Evolutionary conservation across 495 filamentous ascomycete species (phyloP), one percentile per base, ranked within the genome.

Genomic region (Clavariopsis aquatica): DNA sequence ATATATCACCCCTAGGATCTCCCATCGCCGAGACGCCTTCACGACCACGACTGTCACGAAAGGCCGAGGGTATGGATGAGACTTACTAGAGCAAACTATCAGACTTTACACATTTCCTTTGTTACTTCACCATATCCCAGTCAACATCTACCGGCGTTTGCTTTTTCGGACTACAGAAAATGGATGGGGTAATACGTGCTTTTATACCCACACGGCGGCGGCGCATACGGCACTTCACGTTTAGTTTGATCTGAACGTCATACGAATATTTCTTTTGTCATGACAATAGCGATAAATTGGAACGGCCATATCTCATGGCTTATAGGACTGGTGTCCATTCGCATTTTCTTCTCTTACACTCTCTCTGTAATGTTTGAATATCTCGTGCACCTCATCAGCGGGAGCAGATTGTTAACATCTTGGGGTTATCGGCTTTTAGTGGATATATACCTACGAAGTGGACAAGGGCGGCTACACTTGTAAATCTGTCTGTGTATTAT

Each of bases 201-300:
- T 43, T 43, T 59, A 52, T 64, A 57, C 53, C 49, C 49, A 59
- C 29, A 59, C 19, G 3, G 38, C 38, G 31, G 49, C 10, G 29
- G 64, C 57, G 64, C 38, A 66, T 55, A 26, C 23, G 57, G 64
- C 45, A 46, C 27, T 54, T 52, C 36, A 66, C 64, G 64, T 60
- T 51, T 56, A 66, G 64, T 66, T 58, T 47, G 58, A 67, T 67
- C 64, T 67, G 57, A 45, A 67, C 64, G 64, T 67, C 58, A 57
- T 57, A 67, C 59, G 64, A 67, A 27, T 36, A 13, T 67, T 62
- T 62, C 64, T 26, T 67, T 62, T 67, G 64, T 67, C 28, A 27
- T 13, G 4, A 55, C 24, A 31, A 46, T 49, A 12, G 53, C 52
- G 19, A 20, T 29, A 19, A 6, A 19, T 57, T 31, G 15, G 41